Evolutionary conservation across 2,329 filamentous ascomycete species (phyloP), one percentile per base, ranked within the genome.

Genomic region (Fusarium albosuccineum): DNA sequence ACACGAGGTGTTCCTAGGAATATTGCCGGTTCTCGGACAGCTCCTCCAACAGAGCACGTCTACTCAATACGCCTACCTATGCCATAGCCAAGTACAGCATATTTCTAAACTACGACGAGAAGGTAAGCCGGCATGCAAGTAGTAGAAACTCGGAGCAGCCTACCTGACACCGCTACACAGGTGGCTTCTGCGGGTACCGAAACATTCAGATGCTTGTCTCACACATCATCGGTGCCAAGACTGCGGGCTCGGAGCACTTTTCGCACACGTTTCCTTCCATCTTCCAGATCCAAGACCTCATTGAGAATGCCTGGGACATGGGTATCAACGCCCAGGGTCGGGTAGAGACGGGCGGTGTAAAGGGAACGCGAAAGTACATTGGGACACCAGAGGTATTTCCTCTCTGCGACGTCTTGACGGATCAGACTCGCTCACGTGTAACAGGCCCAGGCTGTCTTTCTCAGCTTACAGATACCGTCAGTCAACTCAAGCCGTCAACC

Each of bases 121-220:
- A 80, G 89, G 88, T 86, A 76, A 33, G 70, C 9, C 22, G 1
- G 45, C 27, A 6, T 14, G 3, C 40, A 10, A 5, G 9, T 14
- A 36, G 5, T n/a, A 10, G 11, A 27, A n/a, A 9, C 14, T 34
- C 27, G 13, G 6, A 17, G n/a, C 26, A 16, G 10, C 2, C 13
- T n/a, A 16, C 50, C 54, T 70, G 10, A 68, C 52, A 11, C 8
- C 3, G 4, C 14, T 17, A 7, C 3, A 4, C 4, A 87, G 94
- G 94, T 22, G 92, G 93, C 6, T 98, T 98, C 76, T 98, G 95
- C 75, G 95, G 95, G 4, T 98, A 97, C 76, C 87, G 95, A 40
- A 98, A 97, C 74, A 97, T 97, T 33, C 96, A 98, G 76, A 97
- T 97, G 89, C 79, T 97, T 70, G 82, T 91, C 13, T 95, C 94